Conservation (phyloP, 169 alveolate species). For the Ophryocystis elektroscirrha region DNA sequence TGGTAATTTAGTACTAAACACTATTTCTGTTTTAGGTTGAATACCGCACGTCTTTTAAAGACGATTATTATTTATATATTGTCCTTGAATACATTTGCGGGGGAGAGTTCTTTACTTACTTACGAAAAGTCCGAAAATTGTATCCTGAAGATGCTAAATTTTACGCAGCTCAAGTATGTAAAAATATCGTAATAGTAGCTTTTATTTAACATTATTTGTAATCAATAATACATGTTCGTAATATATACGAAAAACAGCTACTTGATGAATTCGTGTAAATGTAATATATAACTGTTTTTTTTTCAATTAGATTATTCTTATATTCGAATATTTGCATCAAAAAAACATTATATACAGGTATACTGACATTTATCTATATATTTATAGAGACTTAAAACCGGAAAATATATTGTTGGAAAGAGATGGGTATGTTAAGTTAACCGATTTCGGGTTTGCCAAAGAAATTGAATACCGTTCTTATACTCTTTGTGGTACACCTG, state of each 20-base stretch:
- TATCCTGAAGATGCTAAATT: slow-evolving; percentile 44
- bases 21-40: slow-evolving; percentile 48
- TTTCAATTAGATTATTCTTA: too few relatives aligned
- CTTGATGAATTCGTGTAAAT: too few relatives aligned
- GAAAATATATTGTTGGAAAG: slow-evolving; percentile 80
- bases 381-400: slow-evolving; percentile 73
- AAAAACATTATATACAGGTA: slow-evolving; percentile 63
- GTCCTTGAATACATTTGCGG: slow-evolving; percentile 48
- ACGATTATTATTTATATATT: slow-evolving; percentile 31
- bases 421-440: slow-evolving; percentile 84
- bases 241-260: too few relatives aligned
- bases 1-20: slow-evolving; percentile 16
- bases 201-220: too few relatives aligned
- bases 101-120: slow-evolving; percentile 60
- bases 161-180: slow-evolving; percentile 62
- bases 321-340: slow-evolving; percentile 79
- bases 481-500: slow-evolving; percentile 99
- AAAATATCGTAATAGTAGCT: too few relatives aligned
- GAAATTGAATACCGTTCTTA: slow-evolving; percentile 79
- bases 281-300: too few relatives aligned
- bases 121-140: slow-evolving; percentile 46
- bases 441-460: slow-evolving; percentile 99
- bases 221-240: too few relatives aligned
- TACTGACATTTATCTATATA: not conserved
- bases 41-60: slow-evolving; percentile 40